A percentile compares a stretch with the other conserved stretches of the same genome.
phyloP scores from a whole-genome alignment of 2,329 filamentous ascomycete genomes.

The Penicillium oxalicum region DNA sequence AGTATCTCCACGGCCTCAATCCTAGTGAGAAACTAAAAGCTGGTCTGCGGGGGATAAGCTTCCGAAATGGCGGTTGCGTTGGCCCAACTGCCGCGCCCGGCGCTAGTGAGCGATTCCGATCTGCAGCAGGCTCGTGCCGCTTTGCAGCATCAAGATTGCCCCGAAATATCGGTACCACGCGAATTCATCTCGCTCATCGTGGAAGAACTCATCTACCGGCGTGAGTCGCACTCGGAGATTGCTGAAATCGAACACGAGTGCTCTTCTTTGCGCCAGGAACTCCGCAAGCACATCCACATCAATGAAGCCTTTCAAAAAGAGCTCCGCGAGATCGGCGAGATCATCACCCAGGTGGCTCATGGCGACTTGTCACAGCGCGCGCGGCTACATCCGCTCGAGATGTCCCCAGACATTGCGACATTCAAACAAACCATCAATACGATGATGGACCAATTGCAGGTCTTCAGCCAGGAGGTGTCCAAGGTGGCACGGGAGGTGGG shows the following conservation, averaged over 20 bases:
- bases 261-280: constrained; percentile 17
- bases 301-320: constrained; percentile 27
- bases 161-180: constrained; percentile 17
- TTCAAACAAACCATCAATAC: constrained; percentile 71
- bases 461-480: constrained; percentile 73
- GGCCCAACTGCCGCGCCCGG: constrained; percentile 12
- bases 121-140: constrained; percentile 20
- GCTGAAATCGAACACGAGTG: constrained; percentile 19
- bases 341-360: constrained; percentile 24
- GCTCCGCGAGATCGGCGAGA: constrained; percentile 23
- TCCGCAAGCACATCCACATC: constrained; percentile 22
- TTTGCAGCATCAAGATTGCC: constrained; percentile 18
- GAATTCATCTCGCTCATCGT: constrained; percentile 21
- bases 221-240: constrained; percentile 17
- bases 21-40: too few species aligned
- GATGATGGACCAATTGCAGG: constrained; percentile 75
- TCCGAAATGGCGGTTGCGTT: constrained; percentile 11
- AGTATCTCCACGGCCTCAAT: too few species aligned
- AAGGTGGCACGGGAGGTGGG: constrained; percentile 73
- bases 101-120: constrained; percentile 18
- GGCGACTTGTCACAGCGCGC: constrained; percentile 20
- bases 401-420: constrained; percentile 35
- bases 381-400: constrained; percentile 20
- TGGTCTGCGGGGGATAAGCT: too few species aligned
- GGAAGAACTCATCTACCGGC: constrained; percentile 20